Percentiles rank a stretch among this genome's conserved stretches.
Evolutionary conservation across 1,284 basidiomycete genomes (phyloP).

Genomic region (Kwoniella shivajii): DNA sequence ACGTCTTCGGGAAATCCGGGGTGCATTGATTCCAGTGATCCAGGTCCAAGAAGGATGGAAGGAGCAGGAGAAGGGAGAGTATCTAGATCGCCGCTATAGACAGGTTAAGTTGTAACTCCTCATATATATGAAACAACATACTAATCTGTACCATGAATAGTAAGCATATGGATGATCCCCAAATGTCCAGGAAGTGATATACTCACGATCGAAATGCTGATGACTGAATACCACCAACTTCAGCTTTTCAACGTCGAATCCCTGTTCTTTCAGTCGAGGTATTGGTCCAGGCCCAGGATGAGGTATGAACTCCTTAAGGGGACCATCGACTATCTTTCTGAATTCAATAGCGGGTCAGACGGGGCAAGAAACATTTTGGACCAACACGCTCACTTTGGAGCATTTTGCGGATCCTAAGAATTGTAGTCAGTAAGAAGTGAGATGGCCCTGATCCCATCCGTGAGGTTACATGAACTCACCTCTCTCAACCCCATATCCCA

Average conservation of each 20-base stretch:
- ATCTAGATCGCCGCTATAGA: slow-evolving; percentile 18
- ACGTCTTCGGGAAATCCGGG: slow-evolving; percentile 25
- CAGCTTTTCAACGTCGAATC: slow-evolving; percentile 14
- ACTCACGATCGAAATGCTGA: slow-evolving; percentile 24
- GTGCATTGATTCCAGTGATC: slow-evolving; percentile 22
- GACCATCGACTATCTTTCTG: slow-evolving; percentile 17
- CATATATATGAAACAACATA: background rate
- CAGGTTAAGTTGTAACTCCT: background rate
- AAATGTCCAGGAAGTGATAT: too few species aligned
- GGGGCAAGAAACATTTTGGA: too few species aligned
- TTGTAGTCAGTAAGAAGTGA: background rate
- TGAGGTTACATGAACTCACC: background rate
- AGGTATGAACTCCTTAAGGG: slow-evolving; percentile 17
- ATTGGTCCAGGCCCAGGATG: slow-evolving; percentile 19
- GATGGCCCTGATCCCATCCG: background rate
- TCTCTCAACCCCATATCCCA: slow-evolving; percentile 28
- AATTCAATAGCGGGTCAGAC: too few species aligned
- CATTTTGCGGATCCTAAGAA: slow-evolving; percentile 16
- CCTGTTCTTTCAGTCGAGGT: slow-evolving; percentile 13
- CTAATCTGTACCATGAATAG: background rate
- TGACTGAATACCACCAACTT: slow-evolving; percentile 18
- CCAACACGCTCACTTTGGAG: slow-evolving; percentile 13
- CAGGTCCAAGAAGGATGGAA: slow-evolving; percentile 21
- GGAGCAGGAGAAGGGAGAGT: slow-evolving; percentile 21
- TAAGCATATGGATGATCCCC: background rate